Evolutionary conservation across 345 rosid species (phyloP), one percentile per base, ranked within the genome.

Genomic region (Populus tremula): DNA sequence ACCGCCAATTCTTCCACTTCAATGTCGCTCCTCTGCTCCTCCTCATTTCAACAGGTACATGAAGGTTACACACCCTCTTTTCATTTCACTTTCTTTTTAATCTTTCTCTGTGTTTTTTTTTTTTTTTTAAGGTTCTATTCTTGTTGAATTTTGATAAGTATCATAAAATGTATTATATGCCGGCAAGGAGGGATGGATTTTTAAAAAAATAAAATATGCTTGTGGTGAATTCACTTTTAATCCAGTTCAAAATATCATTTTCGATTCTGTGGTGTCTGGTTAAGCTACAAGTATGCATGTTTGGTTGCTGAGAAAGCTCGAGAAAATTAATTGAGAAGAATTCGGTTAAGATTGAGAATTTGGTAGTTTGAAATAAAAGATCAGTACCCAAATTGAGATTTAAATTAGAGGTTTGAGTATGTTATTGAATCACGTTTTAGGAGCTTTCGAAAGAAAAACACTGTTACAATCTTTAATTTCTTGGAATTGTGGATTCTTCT

Each of bases 1-100:
- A 62, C 25, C 83, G 39, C 78, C 85, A 20, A 74, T 81, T n/a
- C 61, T 74, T 67, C 78, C 80, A 43, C 77, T 82, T 76, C 86
- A 81, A 14, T 74, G 69, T 53, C 72, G 72, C 35, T 64, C 84
- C 45, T 64, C 79, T 73, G 65, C 83, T 76, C 75, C 84, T 82
- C 79, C 74, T 7, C 38, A 73, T n/a, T 67, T 77, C 18, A 35
- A 79, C 75, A 85, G 86, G 85, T 88, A 76, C 64, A 47, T 13
- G 17, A 47, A 65, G 27, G 16, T 38, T 6, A 38, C 59, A 45
- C 33, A 33, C 27, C 23, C 76, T 16, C 13, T 17, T 59, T 16
- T 0, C 27, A 13, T n/a, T 27, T n/a, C 1, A 45, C 29, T 1
- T 10, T 7, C 3, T 12, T 69, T 14, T 12, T 14, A 20, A 11